Base-by-base conservation (phyloP, 169 alveolate species). In the Eimeria falciformis region DNA sequence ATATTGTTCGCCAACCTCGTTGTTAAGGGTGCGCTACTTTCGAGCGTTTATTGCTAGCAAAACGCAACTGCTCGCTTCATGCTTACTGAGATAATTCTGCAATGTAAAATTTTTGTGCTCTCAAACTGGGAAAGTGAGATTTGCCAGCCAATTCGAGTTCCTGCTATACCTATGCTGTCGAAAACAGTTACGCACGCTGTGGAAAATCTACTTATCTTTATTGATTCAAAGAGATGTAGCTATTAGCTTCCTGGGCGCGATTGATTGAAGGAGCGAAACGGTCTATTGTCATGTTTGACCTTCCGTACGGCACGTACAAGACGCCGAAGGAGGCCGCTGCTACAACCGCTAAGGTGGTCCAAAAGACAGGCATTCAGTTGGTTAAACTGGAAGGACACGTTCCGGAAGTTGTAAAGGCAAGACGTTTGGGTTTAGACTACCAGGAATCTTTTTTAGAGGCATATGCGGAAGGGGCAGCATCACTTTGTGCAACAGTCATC, bases 351-450 rank as follows among this genome's bases (percentile, higher is more conserved):
- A 29, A 25, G 21, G 87, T 92, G 37, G 92, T 92, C 45, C 84
- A 78, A 33, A 79, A 46, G 65, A 81, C 91, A 25, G 94, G 94
- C 65, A 66, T 77, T 73, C 82, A 71, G 69, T 47, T 87, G 46
- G 94, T 92, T 21, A 92, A 92, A 78, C 78, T 92, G 55, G 94
- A 92, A 47, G 94, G 94, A 25, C 47, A 66, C 69, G 65, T 17
- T 21, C 94, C 94, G 53, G 94, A 91, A n/a, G 47, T 68, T 27
- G 94, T 91, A 17, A 66, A 58, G 93, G 93, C 55, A 82, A 56
- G 79, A n/a, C 25, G 7, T 50, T 50, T 50, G 62, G 62, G 14
- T 14, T 50, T 50, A 50, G 7, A 50, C 7, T 50, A 50, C 14
- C 14, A 50, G n/a, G 14, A 50, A 50, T 50, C 62, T 11, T 0